Percentiles rank a stretch among this genome's conserved stretches.
Evolutionary conservation across 75 land plant genomes (phyloP).

Genomic region (Azolla pinnata): DNA sequence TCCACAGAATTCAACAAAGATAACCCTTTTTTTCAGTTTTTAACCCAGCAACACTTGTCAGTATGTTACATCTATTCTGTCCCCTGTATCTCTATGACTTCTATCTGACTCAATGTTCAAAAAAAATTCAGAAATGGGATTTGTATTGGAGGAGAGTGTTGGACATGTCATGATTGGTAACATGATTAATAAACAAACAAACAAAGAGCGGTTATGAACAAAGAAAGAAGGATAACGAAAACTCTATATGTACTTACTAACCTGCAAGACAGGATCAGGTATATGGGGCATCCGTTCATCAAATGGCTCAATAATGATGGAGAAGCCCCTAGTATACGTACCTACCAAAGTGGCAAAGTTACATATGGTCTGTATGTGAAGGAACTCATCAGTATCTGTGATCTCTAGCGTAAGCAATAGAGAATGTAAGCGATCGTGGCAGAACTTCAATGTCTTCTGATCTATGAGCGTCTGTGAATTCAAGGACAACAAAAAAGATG

Average conservation of each 20-base stretch:
- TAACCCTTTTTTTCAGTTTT: too few species aligned
- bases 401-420: conserved; percentile 90
- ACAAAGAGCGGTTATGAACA: neutral
- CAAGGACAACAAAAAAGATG: conserved; percentile 59
- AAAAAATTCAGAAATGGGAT: too few species aligned
- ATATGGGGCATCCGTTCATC: conserved; percentile 99
- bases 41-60: too few species aligned
- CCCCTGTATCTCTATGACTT: too few species aligned
- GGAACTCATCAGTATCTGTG: conserved; percentile 95
- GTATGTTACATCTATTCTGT: too few species aligned
- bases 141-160: too few species aligned
- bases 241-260: conserved; percentile 7
- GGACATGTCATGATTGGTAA: too few species aligned
- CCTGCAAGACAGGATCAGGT: conserved; percentile 98
- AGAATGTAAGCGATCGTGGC: conserved; percentile 94
- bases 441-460: conserved; percentile 90
- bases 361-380: conserved; percentile 86
- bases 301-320: conserved; percentile 96
- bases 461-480: conserved; percentile 72
- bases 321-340: conserved; percentile 83
- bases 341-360: conserved; percentile 95
- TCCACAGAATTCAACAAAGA: too few species aligned
- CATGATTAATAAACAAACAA: too few species aligned
- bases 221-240: neutral
- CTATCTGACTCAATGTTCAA: too few species aligned